Evolutionary conservation across 2,329 filamentous ascomycete genomes (phyloP), one percentile per base, ranked within the genome.

Genomic region (Talaromyces sp.): DNA sequence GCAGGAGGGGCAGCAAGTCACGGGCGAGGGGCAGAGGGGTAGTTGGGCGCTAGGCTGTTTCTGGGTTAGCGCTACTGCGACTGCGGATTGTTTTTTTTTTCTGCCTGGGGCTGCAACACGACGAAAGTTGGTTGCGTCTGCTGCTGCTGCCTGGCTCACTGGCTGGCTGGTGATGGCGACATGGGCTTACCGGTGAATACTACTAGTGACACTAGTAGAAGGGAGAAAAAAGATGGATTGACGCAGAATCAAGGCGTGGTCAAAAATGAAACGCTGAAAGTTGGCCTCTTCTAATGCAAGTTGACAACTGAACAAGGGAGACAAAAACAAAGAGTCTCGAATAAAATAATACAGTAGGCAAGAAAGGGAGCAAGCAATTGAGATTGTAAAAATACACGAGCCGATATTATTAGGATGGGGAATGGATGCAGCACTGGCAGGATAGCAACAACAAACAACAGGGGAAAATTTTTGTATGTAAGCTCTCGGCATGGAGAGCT

Each of bases 1-100:
- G 30, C 42, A 47, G 60, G 61, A 62, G 61, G 61, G 61, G 61
- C 61, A 62, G 61, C 56, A 56, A 59, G 60, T 59, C 56, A 62
- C 60, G 60, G 56, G 60, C 61, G 61, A 62, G 61, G 61, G 61
- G 61, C 61, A 62, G 52, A 53, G 50, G 50, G 50, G 50, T 53
- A 30, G 30, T 4, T 10, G 50, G 50, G 3, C 3, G 28, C 44
- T 47, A 47, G 33, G 23, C 44, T 47, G 44, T 5, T 27, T 47
- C 4, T 7, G 18, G 44, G 18, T 47, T 47, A 47, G 44, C 44
- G 44, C 44, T 27, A 8, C 44, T 47, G 44, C 44, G 44, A 47
- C 44, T 47, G 44, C 44, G 44, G 44, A 23, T 47, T 18, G 23
- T 27, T 18, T 47, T 27, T 16, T 9, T 18, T 10, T 16, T 18